Base-by-base conservation (phyloP, 169 alveolate genomes). In the Cyclospora cayetanensis region DNA sequence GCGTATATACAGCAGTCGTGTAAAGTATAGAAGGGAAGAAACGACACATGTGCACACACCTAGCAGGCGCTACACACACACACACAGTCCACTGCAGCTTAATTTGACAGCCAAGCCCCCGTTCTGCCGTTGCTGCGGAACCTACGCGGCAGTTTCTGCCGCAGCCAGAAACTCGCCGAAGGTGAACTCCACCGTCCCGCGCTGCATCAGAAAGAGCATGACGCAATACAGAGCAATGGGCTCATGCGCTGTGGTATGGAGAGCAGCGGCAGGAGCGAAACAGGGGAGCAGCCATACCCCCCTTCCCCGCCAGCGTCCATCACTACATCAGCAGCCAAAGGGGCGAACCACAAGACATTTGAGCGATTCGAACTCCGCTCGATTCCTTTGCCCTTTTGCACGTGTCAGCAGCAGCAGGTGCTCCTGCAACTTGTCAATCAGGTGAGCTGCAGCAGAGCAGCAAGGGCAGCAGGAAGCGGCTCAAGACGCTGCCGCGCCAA, bases 401-500 rank as follows among this genome's bases (percentile, higher is more conserved):
- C 39, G 35, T 7, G 77, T 11, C 18, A 65, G 77, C 43, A 65
- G 77, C 77, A 65, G 77, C 77, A 65, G 77, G 43, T n/a, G 77
- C 77, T 65, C 43, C 77, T 65, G 77, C 77, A 65, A 20, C 5
- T 20, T 20, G 43, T 65, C 77, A 5, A 65, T 42, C 31, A 42
- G n/a, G 34, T 65, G 77, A 5, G 77, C 77, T 65, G 77, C 77
- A 65, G 77, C 43, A 42, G 43, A 65, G 77, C 77, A 65, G 77
- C 77, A n/a, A n/a, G n/a, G n/a, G n/a, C n/a, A 65, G 70, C 70
- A 55, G 18, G 7, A 65, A 46, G 55, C 55, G 15, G 55, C 55
- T 9, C 55, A 46, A 15, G 55, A 15, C 55, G 55, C n/a, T n/a
- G n/a, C n/a, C n/a, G n/a, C n/a, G n/a, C n/a, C n/a, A n/a, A n/a